Conservation (phyloP, 164 flowering plant species). For the Aristolochia fimbriata region DNA sequence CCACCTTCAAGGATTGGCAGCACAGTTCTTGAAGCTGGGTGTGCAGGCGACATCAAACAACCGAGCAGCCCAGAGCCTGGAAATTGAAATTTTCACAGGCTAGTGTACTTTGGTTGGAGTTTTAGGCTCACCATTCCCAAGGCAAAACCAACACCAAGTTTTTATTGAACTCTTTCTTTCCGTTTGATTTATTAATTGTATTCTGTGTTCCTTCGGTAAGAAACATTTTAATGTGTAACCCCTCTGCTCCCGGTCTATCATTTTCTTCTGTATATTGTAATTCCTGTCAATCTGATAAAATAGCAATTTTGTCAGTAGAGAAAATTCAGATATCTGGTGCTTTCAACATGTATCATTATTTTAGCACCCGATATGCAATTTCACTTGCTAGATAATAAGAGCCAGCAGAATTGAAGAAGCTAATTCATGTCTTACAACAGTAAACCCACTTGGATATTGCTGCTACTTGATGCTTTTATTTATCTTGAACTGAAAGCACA, state of each 20-base stretch:
- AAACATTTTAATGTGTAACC: too few species aligned
- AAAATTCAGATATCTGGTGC: background rate
- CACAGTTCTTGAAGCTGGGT: constrained; percentile 41
- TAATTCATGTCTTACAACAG: too few species aligned
- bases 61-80: constrained; percentile 11
- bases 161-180: background rate
- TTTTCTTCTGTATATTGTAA: background rate
- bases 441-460: too few species aligned
- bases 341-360: background rate
- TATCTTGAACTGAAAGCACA: too few species aligned
- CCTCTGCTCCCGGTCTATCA: background rate
- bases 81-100: too few species aligned
- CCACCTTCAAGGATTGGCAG: constrained; percentile 79
- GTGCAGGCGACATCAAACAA: constrained; percentile 15
- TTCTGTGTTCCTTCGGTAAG: too few species aligned
- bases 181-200: background rate
- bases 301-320: background rate
- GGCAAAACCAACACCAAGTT: background rate
- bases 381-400: too few species aligned
- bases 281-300: background rate
- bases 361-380: too few species aligned
- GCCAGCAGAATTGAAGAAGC: too few species aligned
- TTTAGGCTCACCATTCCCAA: too few species aligned
- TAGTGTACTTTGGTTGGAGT: too few species aligned
- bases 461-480: too few species aligned